Percentiles rank a stretch among this genome's conserved stretches.
These are phyloP conservation scores for Leishmania lainsoni DNA, from an alignment of 208 protist species.

Conservation along the genomic window DNA sequence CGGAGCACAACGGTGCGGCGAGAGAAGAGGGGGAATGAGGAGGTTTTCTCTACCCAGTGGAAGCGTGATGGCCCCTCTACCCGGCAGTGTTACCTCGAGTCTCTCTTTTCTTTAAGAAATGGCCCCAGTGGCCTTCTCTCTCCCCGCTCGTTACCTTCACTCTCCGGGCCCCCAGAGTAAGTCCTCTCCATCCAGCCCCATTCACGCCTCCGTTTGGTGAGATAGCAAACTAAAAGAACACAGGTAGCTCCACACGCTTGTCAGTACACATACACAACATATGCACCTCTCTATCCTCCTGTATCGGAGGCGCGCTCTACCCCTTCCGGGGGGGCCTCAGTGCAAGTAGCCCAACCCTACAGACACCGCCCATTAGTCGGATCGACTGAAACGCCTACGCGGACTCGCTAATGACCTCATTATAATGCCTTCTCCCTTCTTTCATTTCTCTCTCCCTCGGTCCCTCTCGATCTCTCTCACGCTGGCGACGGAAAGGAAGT, in stretches of 20 bases:
- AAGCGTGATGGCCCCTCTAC: background rate
- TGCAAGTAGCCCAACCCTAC: background rate
- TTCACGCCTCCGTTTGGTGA: background rate
- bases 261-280: background rate
- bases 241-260: background rate
- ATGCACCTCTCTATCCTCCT: background rate
- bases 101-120: background rate
- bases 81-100: background rate
- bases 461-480: background rate
- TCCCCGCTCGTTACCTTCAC: background rate
- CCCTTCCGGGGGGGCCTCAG: background rate
- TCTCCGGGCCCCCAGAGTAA: background rate
- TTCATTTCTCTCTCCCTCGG: background rate
- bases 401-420: background rate
- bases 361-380: background rate
- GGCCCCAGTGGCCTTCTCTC: background rate
- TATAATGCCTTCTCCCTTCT: constrained; percentile 2
- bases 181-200: background rate
- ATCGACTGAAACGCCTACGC: background rate
- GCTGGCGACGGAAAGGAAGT: background rate
- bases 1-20: no score
- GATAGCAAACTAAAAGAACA: background rate
- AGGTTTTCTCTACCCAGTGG: background rate
- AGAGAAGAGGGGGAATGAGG: background rate
- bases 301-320: background rate